Percentiles rank a stretch among this genome's conserved stretches.
phyloP scores from a whole-genome alignment of 1,284 basidiomycete genomes.

The Ganoderma boninense region DNA sequence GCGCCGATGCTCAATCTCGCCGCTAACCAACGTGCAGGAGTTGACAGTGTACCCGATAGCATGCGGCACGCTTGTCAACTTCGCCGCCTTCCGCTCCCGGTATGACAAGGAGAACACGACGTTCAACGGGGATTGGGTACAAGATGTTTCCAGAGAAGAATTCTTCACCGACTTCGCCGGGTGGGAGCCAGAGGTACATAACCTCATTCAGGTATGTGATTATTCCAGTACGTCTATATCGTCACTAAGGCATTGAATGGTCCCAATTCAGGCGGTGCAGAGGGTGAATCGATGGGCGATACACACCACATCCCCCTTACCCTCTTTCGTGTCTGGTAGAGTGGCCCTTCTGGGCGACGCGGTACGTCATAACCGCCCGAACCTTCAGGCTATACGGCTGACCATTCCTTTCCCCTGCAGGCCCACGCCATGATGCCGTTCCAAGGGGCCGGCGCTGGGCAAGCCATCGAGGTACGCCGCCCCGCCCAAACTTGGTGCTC shows the following conservation, averaged over 20 bases:
- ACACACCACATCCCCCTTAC: constrained; percentile 52
- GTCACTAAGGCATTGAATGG: not conserved
- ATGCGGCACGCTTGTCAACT: constrained; percentile 50
- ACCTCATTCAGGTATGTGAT: constrained; percentile 48
- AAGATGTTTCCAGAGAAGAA: constrained; percentile 40
- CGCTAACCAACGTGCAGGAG: constrained; percentile 42
- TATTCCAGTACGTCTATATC: not conserved
- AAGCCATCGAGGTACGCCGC: constrained; percentile 58
- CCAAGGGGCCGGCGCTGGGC: constrained; percentile 63
- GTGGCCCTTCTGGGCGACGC: constrained; percentile 63
- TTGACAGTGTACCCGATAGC: constrained; percentile 54
- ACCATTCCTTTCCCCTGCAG: constrained; percentile 27
- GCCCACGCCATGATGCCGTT: constrained; percentile 66
- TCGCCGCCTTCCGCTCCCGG: constrained; percentile 48
- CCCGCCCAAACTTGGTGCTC: not conserved
- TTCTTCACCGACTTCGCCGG: constrained; percentile 44
- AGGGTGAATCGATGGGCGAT: constrained; percentile 55
- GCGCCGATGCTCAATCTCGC: not conserved
- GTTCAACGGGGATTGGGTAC: constrained; percentile 48
- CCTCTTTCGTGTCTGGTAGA: constrained; percentile 46
- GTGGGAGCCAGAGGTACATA: constrained; percentile 53
- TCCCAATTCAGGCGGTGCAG: constrained; percentile 29
- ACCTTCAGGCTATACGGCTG: not conserved
- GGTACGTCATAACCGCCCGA: constrained; percentile 34
- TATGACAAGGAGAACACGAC: constrained; percentile 45